phyloP scores from a whole-genome alignment of 345 rosid genomes.

The Carallia pectinifolia region DNA sequence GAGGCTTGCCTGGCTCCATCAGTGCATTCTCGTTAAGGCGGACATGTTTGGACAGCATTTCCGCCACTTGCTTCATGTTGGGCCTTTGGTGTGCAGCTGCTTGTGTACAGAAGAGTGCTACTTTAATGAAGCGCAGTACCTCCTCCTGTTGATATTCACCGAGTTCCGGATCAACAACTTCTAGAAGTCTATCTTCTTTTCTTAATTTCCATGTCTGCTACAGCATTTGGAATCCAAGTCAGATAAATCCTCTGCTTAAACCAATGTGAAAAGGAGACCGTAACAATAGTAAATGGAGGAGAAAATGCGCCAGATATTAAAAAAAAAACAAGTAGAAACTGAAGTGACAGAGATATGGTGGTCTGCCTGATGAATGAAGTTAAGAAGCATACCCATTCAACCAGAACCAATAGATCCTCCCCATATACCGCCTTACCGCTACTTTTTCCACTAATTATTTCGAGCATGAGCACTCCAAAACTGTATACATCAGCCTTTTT shows the following conservation, averaged over 20 bases:
- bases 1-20: conserved; percentile 60
- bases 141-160: conserved; percentile 52
- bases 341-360: background rate
- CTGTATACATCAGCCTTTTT: conserved; percentile 95
- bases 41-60: conserved; percentile 75
- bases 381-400: conserved; percentile 77
- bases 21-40: conserved; percentile 61
- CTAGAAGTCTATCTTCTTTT: conserved; percentile 62
- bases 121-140: conserved; percentile 60
- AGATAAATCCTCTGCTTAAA: too few relatives aligned
- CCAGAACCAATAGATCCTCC: conserved; percentile 53
- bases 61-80: conserved; percentile 73
- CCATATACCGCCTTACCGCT: conserved; percentile 77
- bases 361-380: background rate
- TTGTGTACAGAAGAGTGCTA: conserved; percentile 87
- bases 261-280: too few relatives aligned
- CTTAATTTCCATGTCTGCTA: conserved; percentile 83
- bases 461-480: conserved; percentile 81
- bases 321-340: background rate
- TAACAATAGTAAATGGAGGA: too few relatives aligned
- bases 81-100: conserved; percentile 68
- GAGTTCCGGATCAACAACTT: conserved; percentile 68
- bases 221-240: conserved; percentile 10
- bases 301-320: too few relatives aligned
- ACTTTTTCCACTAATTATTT: conserved; percentile 78